Evolutionary conservation across 2,329 filamentous ascomycete species (phyloP).

Genomic region (Fusarium euwallaceae): DNA sequence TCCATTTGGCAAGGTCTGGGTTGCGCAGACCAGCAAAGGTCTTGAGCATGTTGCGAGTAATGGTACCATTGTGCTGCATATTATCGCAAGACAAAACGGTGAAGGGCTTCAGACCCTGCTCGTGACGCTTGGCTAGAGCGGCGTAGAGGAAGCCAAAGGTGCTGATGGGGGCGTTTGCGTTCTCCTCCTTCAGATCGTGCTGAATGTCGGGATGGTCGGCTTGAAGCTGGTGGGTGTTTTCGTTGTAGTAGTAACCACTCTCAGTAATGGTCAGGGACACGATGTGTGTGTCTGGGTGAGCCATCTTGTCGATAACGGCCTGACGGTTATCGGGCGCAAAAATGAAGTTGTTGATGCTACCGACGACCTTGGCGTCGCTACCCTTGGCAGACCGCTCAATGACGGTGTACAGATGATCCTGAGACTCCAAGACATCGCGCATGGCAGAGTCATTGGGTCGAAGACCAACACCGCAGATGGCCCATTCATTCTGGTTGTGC

Average conservation of each 20-base stretch:
- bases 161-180: constrained; percentile 59
- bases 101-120: constrained; percentile 63
- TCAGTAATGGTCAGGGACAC: constrained; percentile 69
- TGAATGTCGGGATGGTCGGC: constrained; percentile 63
- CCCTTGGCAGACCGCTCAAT: constrained; percentile 67
- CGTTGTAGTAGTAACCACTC: constrained; percentile 70
- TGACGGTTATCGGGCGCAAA: constrained; percentile 65
- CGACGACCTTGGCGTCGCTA: constrained; percentile 61
- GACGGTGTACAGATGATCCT: constrained; percentile 67
- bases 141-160: constrained; percentile 67
- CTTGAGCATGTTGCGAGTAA: constrained; percentile 65
- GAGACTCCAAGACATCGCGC: constrained; percentile 62
- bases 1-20: constrained; percentile 64
- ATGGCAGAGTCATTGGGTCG: constrained; percentile 64
- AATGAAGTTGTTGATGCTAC: constrained; percentile 66
- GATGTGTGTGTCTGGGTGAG: constrained; percentile 65
- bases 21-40: constrained; percentile 63
- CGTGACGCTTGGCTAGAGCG: constrained; percentile 60
- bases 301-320: constrained; percentile 68
- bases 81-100: constrained; percentile 69
- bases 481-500: constrained; percentile 59
- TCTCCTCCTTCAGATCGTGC: constrained; percentile 61
- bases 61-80: constrained; percentile 69
- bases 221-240: constrained; percentile 67
- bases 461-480: constrained; percentile 66